Percentiles rank a stretch among this genome's conserved stretches.
These are phyloP conservation scores for Diaporthe citriasiana DNA, from an alignment of 2,329 filamentous ascomycete species.

Conservation along the genomic window DNA sequence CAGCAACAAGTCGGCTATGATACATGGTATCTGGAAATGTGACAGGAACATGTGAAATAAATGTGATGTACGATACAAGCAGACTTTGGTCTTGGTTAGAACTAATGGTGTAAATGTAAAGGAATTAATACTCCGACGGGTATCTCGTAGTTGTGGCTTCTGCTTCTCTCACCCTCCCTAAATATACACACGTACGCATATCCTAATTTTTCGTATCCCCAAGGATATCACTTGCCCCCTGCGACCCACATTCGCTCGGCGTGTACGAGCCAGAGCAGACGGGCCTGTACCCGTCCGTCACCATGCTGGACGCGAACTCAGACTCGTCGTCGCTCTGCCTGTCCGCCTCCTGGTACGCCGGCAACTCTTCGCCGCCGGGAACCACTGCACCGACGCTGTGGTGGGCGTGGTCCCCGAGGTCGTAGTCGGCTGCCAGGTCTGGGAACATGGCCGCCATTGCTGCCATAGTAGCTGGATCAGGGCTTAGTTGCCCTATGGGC, in stretches of 20 bases:
- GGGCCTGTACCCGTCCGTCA: slow-evolving; percentile 60
- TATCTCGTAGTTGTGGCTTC: slow-evolving; percentile 34
- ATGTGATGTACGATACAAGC: neutral
- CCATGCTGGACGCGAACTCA: slow-evolving; percentile 52
- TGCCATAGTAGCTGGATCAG: slow-evolving; percentile 42
- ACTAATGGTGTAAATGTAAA: neutral
- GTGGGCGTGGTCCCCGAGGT: slow-evolving; percentile 2
- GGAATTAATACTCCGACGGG: slow-evolving; percentile 38
- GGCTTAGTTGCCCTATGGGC: slow-evolving; percentile 30
- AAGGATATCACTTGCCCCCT: slow-evolving; percentile 43
- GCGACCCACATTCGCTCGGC: slow-evolving; percentile 44
- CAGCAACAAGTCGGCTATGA: neutral
- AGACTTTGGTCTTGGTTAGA: neutral
- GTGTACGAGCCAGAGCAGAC: slow-evolving; percentile 48
- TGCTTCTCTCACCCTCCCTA: too few species aligned
- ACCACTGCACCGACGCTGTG: neutral
- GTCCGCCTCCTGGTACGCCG: slow-evolving; percentile 57
- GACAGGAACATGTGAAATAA: neutral
- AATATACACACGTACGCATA: neutral
- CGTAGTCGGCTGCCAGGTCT: slow-evolving; percentile 48
- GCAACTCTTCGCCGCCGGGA: slow-evolving; percentile 54
- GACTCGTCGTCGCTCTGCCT: slow-evolving; percentile 45
- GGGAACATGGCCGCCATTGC: slow-evolving; percentile 51
- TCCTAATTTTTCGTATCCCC: slow-evolving; percentile 47
- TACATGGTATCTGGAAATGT: neutral